phyloP scores from a whole-genome alignment of 352 stramenopile species.

The Phytophthora cryptogea region DNA sequence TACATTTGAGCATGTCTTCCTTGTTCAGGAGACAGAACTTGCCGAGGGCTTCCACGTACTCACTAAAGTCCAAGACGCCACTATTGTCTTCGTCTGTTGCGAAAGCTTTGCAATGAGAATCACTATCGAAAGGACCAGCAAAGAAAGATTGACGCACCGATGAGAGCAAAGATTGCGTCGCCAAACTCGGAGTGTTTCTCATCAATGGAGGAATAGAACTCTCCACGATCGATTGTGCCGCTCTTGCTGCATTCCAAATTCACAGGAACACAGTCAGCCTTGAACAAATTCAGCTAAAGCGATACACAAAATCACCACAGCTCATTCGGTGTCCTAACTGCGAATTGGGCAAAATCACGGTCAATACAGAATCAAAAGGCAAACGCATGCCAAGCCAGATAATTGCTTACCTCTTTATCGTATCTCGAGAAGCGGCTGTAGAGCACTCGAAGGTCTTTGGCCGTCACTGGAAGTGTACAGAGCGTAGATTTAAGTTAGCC shows the following conservation, averaged over 20 bases:
- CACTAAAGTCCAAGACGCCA: slow-evolving; percentile 71
- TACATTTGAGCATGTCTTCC: slow-evolving; percentile 78
- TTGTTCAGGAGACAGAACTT: slow-evolving; percentile 79
- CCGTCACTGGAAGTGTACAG: slow-evolving; percentile 49
- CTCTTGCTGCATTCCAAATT: slow-evolving; percentile 46
- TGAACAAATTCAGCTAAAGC: not conserved
- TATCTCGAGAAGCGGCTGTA: slow-evolving; percentile 65
- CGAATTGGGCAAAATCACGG: not conserved
- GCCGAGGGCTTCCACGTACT: slow-evolving; percentile 77
- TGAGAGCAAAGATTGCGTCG: slow-evolving; percentile 75
- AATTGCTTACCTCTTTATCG: slow-evolving; percentile 56
- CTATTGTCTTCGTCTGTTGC: slow-evolving; percentile 66
- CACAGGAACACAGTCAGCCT: slow-evolving; percentile 1
- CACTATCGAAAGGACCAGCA: too few relatives aligned
- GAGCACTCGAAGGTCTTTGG: slow-evolving; percentile 57
- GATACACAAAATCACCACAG: too few relatives aligned
- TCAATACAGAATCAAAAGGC: slow-evolving; percentile 1
- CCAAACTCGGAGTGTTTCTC: slow-evolving; percentile 75
- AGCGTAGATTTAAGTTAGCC: not conserved
- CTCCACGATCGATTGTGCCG: slow-evolving; percentile 65
- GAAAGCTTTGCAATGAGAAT: not conserved
- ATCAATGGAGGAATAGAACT: slow-evolving; percentile 74
- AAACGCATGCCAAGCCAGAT: not conserved
- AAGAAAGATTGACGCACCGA: slow-evolving; percentile 31
- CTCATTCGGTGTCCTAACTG: not conserved